A percentile compares a stretch with the other conserved stretches of the same genome.
phyloP scores from a whole-genome alignment of 805 yeast species.

The Zygotorulaspora sp. region DNA sequence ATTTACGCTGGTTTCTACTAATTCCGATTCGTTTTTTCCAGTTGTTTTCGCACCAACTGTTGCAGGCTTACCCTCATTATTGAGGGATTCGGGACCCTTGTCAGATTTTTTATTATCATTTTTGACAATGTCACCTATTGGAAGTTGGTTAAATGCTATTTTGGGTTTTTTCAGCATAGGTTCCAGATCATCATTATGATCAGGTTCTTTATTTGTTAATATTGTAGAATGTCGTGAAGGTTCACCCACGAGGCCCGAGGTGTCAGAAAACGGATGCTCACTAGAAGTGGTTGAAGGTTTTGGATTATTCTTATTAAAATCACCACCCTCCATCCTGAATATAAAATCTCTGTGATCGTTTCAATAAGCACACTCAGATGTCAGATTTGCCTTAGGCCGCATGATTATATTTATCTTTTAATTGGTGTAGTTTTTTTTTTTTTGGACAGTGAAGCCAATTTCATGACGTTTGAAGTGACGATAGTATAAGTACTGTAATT shows the following conservation, averaged over 20 bases:
- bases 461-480: background rate
- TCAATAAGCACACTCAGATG: too few relatives aligned
- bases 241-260: background rate
- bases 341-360: too few relatives aligned
- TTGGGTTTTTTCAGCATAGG: conserved; percentile 2
- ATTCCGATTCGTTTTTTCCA: too few relatives aligned
- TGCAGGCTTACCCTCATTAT: conserved; percentile 1
- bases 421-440: background rate
- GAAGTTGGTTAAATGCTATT: background rate
- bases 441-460: background rate
- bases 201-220: background rate
- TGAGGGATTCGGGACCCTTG: background rate
- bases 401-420: background rate
- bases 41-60: too few relatives aligned
- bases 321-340: conserved; percentile 11
- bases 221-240: background rate
- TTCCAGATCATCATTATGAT: background rate
- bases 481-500: too few relatives aligned
- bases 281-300: background rate
- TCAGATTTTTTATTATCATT: background rate
- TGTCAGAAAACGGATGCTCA: background rate
- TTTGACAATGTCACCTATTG: background rate
- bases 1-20: too few relatives aligned
- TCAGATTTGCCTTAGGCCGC: too few relatives aligned
- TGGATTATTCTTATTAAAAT: background rate